phyloP scores from a whole-genome alignment of 2,329 filamentous ascomycete genomes.

The Xylariaceae sp. region DNA sequence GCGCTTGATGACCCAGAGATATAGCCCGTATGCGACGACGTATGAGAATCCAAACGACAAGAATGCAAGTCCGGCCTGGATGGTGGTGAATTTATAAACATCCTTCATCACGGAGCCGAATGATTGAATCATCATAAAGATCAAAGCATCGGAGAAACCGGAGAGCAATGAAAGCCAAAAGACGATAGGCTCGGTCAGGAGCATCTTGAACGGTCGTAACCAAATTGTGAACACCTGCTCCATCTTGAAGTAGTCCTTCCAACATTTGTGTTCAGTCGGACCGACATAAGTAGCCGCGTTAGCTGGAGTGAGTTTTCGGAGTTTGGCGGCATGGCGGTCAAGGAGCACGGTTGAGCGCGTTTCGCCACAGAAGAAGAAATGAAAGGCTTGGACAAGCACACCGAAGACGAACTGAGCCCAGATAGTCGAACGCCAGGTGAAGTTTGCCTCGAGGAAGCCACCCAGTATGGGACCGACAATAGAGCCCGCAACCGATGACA shows the following conservation, averaged over 20 bases:
- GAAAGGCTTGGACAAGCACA: constrained; percentile 49
- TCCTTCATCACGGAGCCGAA: constrained; percentile 55
- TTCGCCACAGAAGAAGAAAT: constrained; percentile 55
- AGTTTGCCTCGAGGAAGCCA: constrained; percentile 47
- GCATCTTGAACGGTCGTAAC: constrained; percentile 62
- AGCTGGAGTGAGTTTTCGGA: constrained; percentile 44
- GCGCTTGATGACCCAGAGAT: constrained; percentile 47
- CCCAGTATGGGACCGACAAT: constrained; percentile 54
- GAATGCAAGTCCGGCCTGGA: constrained; percentile 36
- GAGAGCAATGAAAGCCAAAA: constrained; percentile 56
- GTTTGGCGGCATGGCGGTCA: constrained; percentile 54
- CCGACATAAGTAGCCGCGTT: constrained; percentile 36
- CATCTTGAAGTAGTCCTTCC: constrained; percentile 37
- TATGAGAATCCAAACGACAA: constrained; percentile 52
- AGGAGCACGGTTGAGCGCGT: constrained; percentile 57
- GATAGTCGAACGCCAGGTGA: constrained; percentile 58
- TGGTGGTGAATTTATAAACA: constrained; percentile 55
- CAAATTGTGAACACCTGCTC: constrained; percentile 48
- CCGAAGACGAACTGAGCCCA: constrained; percentile 62
- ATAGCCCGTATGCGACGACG: constrained; percentile 55
- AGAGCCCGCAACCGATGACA: constrained; percentile 55
- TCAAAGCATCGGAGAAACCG: constrained; percentile 62
- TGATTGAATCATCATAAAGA: constrained; percentile 66
- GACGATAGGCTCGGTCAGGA: constrained; percentile 61
- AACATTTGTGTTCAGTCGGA: constrained; percentile 45